These are phyloP conservation scores for Phaeosphaeria sp. DNA, from an alignment of 2,329 filamentous ascomycete species.

Conservation along the genomic window DNA sequence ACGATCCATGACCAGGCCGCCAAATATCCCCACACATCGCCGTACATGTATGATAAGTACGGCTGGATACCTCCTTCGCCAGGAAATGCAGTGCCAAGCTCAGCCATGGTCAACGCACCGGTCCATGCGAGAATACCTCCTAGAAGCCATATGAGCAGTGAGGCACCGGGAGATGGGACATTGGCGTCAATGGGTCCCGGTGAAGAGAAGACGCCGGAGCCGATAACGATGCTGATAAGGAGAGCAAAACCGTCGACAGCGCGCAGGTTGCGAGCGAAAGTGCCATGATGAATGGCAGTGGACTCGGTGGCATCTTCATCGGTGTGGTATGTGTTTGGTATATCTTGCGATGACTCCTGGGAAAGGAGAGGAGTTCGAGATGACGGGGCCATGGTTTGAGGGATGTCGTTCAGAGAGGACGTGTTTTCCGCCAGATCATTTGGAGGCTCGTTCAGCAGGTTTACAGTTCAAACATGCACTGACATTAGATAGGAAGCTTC, in stretches of 20 bases:
- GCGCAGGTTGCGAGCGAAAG: conserved; percentile 41
- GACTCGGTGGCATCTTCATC: conserved; percentile 20
- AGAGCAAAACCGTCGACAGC: conserved; percentile 60
- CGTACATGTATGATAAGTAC: conserved; percentile 67
- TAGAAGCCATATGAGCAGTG: conserved; percentile 67
- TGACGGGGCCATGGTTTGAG: conserved; percentile 13
- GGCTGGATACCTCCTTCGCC: conserved; percentile 71
- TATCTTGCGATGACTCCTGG: conserved; percentile 3
- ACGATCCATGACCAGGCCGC: conserved; percentile 72
- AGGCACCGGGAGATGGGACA: conserved; percentile 66
- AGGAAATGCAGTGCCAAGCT: conserved; percentile 69
- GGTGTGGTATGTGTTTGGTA: conserved; percentile 9
- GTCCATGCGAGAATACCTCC: conserved; percentile 70
- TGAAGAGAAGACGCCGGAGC: conserved; percentile 70
- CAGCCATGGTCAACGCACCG: conserved; percentile 67
- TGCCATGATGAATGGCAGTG: conserved; percentile 24
- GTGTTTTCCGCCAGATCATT: too few species aligned
- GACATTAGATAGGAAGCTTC: too few species aligned
- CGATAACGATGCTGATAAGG: conserved; percentile 69
- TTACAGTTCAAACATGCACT: too few species aligned
- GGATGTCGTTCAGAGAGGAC: too few species aligned
- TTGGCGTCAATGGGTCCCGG: conserved; percentile 69
- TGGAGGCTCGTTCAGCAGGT: too few species aligned
- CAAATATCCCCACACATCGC: conserved; percentile 66
- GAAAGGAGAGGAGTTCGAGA: conserved; percentile 33